Conservation (phyloP, 2,329 filamentous ascomycete genomes). For the Trichoderma sp. region DNA sequence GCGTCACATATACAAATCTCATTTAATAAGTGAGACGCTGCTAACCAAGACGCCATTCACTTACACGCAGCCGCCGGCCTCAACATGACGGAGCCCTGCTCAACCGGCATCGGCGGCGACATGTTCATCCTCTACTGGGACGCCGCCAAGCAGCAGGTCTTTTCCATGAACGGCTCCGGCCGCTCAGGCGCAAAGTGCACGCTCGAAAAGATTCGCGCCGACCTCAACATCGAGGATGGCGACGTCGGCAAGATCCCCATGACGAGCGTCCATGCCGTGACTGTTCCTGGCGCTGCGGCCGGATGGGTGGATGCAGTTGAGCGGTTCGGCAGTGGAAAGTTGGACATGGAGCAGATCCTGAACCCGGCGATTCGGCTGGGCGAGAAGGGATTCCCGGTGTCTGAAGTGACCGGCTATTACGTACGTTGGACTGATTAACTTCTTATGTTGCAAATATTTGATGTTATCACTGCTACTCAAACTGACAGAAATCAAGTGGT, state of each 20-base stretch:
- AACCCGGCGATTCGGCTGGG: constrained; percentile 81
- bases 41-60: not conserved
- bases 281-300: constrained; percentile 86
- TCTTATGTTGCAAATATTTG: not conserved
- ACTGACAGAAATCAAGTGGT: constrained; percentile 63
- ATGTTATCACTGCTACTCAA: not conserved
- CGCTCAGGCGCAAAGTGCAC: constrained; percentile 71
- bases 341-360: constrained; percentile 77
- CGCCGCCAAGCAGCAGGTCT: constrained; percentile 78
- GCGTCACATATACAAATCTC: constrained; percentile 31
- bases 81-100: constrained; percentile 90
- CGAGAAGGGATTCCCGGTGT: constrained; percentile 88
- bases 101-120: constrained; percentile 94
- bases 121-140: constrained; percentile 96
- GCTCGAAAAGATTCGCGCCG: constrained; percentile 69
- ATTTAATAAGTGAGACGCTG: not conserved
- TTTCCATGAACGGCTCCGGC: constrained; percentile 91
- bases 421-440: constrained; percentile 52
- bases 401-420: constrained; percentile 71
- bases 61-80: constrained; percentile 72
- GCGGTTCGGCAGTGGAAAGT: constrained; percentile 84
- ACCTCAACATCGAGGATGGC: constrained; percentile 67
- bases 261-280: constrained; percentile 77
- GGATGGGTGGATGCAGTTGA: constrained; percentile 92
- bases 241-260: constrained; percentile 68